These are phyloP conservation scores for Xylaria sp. DNA, from an alignment of 495 filamentous ascomycete genomes.

Conservation along the genomic window DNA sequence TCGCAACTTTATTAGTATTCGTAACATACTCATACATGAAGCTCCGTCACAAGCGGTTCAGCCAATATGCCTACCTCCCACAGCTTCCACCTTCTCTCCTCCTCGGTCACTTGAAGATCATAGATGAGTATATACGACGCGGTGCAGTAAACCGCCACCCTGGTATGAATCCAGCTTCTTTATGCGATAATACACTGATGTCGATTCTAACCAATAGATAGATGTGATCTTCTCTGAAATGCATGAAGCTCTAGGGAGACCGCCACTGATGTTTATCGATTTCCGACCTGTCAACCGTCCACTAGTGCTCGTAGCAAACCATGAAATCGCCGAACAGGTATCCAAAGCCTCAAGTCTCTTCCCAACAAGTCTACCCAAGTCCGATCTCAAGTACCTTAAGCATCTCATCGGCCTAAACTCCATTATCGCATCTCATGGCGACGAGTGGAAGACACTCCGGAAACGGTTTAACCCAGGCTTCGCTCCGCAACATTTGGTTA, in stretches of 20 bases:
- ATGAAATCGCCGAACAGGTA: slow-evolving; percentile 46
- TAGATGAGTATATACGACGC: slow-evolving; percentile 32
- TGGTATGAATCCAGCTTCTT: slow-evolving; percentile 26
- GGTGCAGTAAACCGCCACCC: slow-evolving; percentile 32
- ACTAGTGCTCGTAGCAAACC: slow-evolving; percentile 44
- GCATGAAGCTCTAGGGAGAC: slow-evolving; percentile 8
- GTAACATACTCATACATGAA: too few species aligned
- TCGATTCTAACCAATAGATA: background rate
- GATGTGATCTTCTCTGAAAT: slow-evolving; percentile 28
- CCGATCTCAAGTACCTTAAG: slow-evolving; percentile 29
- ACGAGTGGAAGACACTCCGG: slow-evolving; percentile 40
- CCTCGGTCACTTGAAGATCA: slow-evolving; percentile 41
- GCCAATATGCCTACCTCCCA: slow-evolving; percentile 41
- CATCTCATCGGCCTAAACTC: slow-evolving; percentile 40
- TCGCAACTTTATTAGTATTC: too few species aligned
- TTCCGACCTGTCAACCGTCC: slow-evolving; percentile 35
- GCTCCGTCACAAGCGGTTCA: slow-evolving; percentile 35
- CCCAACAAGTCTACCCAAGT: slow-evolving; percentile 44
- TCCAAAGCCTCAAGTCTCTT: slow-evolving; percentile 38
- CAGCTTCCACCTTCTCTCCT: slow-evolving; percentile 40
- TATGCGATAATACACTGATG: background rate
- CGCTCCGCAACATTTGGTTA: slow-evolving; percentile 37
- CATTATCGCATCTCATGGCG: slow-evolving; percentile 36
- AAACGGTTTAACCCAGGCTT: slow-evolving; percentile 45
- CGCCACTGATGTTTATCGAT: slow-evolving; percentile 33